phyloP scores from a whole-genome alignment of 2,329 filamentous ascomycete species.

The Pseudogymnoascus sp. region DNA sequence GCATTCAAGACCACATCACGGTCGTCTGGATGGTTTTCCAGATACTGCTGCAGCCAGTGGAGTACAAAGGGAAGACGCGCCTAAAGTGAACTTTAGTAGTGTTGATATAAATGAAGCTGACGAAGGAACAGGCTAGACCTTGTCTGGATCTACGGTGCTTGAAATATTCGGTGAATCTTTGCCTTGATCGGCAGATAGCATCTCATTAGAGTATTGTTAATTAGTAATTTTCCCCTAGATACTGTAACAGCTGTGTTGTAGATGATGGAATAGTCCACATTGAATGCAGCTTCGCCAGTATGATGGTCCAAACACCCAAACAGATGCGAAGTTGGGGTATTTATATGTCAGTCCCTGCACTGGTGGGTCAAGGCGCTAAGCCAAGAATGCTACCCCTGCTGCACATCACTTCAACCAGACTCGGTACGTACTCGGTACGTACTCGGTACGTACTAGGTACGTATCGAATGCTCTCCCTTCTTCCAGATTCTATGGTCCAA shows the following conservation, averaged over 20 bases:
- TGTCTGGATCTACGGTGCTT: not conserved
- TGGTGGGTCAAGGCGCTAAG: not conserved
- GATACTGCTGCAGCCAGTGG: not conserved
- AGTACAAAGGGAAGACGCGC: not conserved
- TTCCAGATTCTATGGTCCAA: no score
- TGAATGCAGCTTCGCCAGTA: not conserved
- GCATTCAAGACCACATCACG: no score
- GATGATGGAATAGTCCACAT: not conserved
- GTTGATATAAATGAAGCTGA: not conserved
- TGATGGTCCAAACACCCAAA: not conserved
- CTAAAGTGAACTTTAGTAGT: not conserved
- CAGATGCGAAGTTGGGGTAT: not conserved
- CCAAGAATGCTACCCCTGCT: not conserved
- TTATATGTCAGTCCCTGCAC: not conserved
- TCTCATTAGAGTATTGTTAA: not conserved
- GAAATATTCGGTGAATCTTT: not conserved
- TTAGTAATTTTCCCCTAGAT: not conserved
- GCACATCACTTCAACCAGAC: not conserved
- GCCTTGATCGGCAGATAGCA: not conserved
- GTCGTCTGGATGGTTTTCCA: no score
- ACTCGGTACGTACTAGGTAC: not conserved
- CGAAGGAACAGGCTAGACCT: not conserved
- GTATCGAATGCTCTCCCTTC: not conserved
- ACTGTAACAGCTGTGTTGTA: not conserved
- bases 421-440: not conserved